A percentile compares a stretch with the other conserved stretches of the same genome.
These are phyloP conservation scores for Heterobasidion irregulare DNA, from an alignment of 1,284 basidiomycete species.

Conservation along the genomic window DNA sequence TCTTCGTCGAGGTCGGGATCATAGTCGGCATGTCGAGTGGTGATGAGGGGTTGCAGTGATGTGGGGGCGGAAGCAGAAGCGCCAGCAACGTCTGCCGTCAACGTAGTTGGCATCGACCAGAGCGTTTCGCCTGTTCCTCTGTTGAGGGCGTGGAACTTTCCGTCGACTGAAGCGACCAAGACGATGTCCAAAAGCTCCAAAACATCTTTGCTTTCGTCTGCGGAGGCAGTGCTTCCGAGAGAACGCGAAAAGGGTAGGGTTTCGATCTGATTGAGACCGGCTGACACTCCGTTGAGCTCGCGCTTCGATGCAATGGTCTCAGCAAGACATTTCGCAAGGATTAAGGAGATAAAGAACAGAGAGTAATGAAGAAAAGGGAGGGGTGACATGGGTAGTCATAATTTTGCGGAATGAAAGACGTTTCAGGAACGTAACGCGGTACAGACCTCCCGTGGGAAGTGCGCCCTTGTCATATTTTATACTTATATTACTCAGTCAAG, in stretches of 20 bases:
- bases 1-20: slow-evolving; percentile 53
- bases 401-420: background rate
- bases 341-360: background rate
- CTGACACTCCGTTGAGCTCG: background rate
- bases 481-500: no score
- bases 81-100: slow-evolving; percentile 13
- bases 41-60: slow-evolving; percentile 60
- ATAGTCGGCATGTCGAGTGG: slow-evolving; percentile 50
- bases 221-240: background rate
- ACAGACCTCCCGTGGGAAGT: background rate
- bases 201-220: background rate
- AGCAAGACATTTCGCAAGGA: background rate
- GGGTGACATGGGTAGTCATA: slow-evolving; percentile 4
- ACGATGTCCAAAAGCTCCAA: slow-evolving; percentile 64
- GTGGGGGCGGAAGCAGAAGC: slow-evolving; percentile 31
- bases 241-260: background rate
- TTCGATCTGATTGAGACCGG: background rate
- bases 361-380: background rate
- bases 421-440: background rate
- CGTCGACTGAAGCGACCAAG: slow-evolving; percentile 84
- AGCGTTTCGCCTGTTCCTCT: slow-evolving; percentile 67
- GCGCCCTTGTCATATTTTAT: no score
- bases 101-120: slow-evolving; percentile 71
- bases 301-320: background rate
- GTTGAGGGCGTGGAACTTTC: slow-evolving; percentile 82